Evolutionary conservation across 495 filamentous ascomycete species (phyloP).

Genomic region (Xylaria telfairii): DNA sequence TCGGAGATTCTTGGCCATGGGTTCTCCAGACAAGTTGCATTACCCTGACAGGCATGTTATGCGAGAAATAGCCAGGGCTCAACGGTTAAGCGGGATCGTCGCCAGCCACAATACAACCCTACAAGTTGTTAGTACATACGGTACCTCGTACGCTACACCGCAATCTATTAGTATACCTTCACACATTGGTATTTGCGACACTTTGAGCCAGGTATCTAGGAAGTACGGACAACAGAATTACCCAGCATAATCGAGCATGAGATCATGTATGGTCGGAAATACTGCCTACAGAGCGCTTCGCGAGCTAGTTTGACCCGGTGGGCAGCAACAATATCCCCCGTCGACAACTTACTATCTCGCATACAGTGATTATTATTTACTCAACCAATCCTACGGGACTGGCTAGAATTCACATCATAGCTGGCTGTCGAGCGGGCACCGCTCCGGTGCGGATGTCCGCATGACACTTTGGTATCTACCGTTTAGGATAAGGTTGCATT

Average conservation of each 20-base stretch:
- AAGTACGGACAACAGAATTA: not conserved
- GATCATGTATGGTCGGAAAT: not conserved
- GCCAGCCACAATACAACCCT: slow-evolving; percentile 36
- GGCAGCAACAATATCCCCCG: not conserved
- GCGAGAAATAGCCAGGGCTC: slow-evolving; percentile 32
- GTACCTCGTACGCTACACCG: slow-evolving; percentile 12
- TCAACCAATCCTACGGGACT: not conserved
- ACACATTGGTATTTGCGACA: not conserved
- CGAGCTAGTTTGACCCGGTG: not conserved
- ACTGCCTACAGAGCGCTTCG: not conserved
- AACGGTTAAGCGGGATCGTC: slow-evolving; percentile 36
- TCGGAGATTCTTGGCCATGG: slow-evolving; percentile 25
- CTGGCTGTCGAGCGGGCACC: not conserved
- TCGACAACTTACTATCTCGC: slow-evolving; percentile 1
- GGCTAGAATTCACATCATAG: not conserved
- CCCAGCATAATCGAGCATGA: not conserved
- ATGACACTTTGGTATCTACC: slow-evolving; percentile 13
- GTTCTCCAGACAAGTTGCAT: slow-evolving; percentile 27
- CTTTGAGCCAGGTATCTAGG: not conserved
- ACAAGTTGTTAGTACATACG: slow-evolving; percentile 18
- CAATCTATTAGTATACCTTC: not conserved
- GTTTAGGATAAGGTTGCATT: slow-evolving; percentile 5
- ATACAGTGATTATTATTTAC: not conserved
- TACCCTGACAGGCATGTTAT: slow-evolving; percentile 22
- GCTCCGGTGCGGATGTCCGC: slow-evolving; percentile 15